These are phyloP conservation scores for Clathrus columnatus DNA, from an alignment of 768 basidiomycete genomes.

Conservation along the genomic window DNA sequence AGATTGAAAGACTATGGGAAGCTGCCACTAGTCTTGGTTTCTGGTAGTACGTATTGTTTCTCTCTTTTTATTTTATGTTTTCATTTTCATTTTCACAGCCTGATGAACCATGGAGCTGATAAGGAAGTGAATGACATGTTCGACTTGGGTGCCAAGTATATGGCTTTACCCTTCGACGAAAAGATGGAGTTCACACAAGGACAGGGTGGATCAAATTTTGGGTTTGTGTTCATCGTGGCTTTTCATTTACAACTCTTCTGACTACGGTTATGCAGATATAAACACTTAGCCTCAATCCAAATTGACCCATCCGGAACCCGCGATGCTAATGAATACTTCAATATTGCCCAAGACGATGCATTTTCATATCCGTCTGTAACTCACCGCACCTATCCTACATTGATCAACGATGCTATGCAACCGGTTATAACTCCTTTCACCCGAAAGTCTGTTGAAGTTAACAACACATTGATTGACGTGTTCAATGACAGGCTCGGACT, in stretches of 20 bases:
- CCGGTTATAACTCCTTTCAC: conserved; percentile 53
- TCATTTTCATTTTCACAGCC: conserved; percentile 21
- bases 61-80: not conserved
- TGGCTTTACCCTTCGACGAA: conserved; percentile 45
- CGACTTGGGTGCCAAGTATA: conserved; percentile 44
- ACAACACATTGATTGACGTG: conserved; percentile 41
- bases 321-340: conserved; percentile 52
- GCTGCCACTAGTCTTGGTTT: conserved; percentile 54
- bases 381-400: conserved; percentile 48
- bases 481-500: conserved; percentile 51
- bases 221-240: no score
- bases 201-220: no score
- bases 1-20: conserved; percentile 33
- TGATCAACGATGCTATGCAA: conserved; percentile 45
- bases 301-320: conserved; percentile 48
- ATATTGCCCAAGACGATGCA: conserved; percentile 57
- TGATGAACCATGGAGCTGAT: conserved; percentile 49
- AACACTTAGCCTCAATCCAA: not conserved
- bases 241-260: conserved; percentile 31
- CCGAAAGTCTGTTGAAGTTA: no score
- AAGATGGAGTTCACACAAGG: no score
- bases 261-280: not conserved
- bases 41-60: conserved; percentile 47
- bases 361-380: conserved; percentile 46
- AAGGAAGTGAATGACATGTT: conserved; percentile 51